phyloP scores from a whole-genome alignment of 768 basidiomycete genomes.

The Mycena floridula region DNA sequence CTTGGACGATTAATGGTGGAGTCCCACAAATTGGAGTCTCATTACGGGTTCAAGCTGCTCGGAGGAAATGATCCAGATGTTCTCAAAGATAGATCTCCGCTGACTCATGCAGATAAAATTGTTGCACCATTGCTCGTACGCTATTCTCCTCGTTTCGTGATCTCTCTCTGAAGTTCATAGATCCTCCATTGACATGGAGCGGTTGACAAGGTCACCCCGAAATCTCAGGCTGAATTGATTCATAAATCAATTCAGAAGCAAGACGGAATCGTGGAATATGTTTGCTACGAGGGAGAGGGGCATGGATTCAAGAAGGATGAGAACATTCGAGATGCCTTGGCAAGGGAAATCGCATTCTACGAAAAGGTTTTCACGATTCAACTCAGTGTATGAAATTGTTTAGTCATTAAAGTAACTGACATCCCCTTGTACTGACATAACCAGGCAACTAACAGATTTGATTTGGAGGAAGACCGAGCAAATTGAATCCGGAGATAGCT shows the following conservation, averaged over 20 bases:
- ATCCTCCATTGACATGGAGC: conserved; percentile 40
- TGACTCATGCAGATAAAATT: conserved; percentile 46
- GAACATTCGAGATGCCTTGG: conserved; percentile 33
- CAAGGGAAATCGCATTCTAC: conserved; percentile 37
- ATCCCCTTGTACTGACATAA: no score
- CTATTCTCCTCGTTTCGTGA: conserved; percentile 10
- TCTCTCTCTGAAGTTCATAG: conserved; percentile 19
- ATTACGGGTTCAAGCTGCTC: conserved; percentile 40
- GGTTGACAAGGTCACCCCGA: conserved; percentile 45
- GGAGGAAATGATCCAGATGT: conserved; percentile 50
- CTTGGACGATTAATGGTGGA: conserved; percentile 41
- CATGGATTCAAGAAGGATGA: conserved; percentile 40
- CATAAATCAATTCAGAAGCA: conserved; percentile 32
- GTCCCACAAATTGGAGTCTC: conserved; percentile 53
- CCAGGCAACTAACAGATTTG: no score
- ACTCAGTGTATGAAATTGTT: no score
- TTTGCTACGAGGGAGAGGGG: conserved; percentile 45
- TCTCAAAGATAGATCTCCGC: conserved; percentile 48
- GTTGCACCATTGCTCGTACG: conserved; percentile 44
- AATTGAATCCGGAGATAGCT: no score
- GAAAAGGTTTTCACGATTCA: conserved; percentile 18
- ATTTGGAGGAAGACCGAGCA: no score
- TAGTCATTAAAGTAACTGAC: no score
- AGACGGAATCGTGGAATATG: conserved; percentile 36
- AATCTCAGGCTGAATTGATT: conserved; percentile 41